Conservation (phyloP, 1,284 basidiomycete species). For the Quambalaria eucalypti region DNA sequence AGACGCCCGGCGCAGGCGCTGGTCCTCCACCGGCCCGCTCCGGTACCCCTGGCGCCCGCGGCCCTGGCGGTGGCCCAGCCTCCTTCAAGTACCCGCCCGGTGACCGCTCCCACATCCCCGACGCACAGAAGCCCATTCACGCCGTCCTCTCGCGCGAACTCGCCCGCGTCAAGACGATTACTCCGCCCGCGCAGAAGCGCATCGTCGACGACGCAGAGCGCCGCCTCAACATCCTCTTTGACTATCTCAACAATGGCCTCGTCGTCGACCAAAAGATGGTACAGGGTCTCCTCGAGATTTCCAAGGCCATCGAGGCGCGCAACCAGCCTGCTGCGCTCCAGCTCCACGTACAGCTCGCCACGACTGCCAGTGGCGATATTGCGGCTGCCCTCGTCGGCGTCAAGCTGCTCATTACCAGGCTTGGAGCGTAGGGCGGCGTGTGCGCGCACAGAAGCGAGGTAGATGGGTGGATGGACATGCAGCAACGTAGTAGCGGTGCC, state of each 20-base stretch:
- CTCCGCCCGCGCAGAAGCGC: conserved; percentile 68
- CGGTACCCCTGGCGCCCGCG: conserved; percentile 13
- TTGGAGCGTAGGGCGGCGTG: conserved; percentile 5
- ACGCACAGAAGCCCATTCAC: conserved; percentile 60
- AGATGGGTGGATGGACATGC: too few relatives aligned
- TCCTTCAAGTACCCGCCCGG: conserved; percentile 70
- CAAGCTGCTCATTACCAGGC: conserved; percentile 38
- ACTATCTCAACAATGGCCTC: conserved; percentile 82
- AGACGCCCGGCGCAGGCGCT: conserved; percentile 45
- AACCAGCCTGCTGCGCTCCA: conserved; percentile 37
- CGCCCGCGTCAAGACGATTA: conserved; percentile 19
- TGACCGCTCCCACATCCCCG: conserved; percentile 81
- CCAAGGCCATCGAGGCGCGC: conserved; percentile 35
- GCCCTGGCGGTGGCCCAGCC: conserved; percentile 14
- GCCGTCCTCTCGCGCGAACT: conserved; percentile 44
- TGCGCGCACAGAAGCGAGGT: neutral
- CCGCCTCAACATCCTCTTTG: conserved; percentile 75
- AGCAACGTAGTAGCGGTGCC: too few relatives aligned
- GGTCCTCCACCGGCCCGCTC: conserved; percentile 36
- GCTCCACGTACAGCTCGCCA: conserved; percentile 39
- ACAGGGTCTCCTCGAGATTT: conserved; percentile 41
- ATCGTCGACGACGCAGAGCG: conserved; percentile 81
- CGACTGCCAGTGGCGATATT: conserved; percentile 36
- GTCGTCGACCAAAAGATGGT: conserved; percentile 48
- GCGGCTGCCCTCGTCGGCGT: conserved; percentile 36